Percentiles rank a stretch among this genome's conserved stretches.
Evolutionary conservation across 148 eudicot species (phyloP).

Genomic region (Cornus florida): DNA sequence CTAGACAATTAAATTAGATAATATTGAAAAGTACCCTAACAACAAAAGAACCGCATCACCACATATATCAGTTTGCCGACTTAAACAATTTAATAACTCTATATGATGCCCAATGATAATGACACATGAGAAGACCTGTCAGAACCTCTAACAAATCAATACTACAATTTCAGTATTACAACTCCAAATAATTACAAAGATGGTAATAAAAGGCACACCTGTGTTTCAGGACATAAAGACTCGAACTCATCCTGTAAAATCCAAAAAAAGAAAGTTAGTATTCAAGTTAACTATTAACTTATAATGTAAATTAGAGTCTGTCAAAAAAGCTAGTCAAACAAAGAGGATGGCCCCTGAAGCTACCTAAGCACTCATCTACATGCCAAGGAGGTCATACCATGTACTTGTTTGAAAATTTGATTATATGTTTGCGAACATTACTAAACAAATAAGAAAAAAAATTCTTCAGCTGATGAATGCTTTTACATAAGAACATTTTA

Average conservation of each 20-base stretch:
- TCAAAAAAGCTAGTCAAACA: not conserved
- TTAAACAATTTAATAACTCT: not conserved
- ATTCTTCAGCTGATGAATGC: not conserved
- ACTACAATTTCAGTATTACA: not conserved
- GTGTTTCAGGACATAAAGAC: slow-evolving; percentile 49
- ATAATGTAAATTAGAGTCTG: not conserved
- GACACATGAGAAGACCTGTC: not conserved
- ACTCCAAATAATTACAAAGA: not conserved
- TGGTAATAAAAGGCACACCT: slow-evolving; percentile 39
- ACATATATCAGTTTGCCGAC: not conserved
- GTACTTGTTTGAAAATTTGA: not conserved
- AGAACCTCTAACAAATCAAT: not conserved
- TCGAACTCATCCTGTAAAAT: slow-evolving; percentile 62
- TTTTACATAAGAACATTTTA: not conserved
- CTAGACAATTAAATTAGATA: not conserved
- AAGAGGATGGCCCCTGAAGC: not conserved
- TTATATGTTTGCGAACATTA: not conserved
- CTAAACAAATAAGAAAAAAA: not conserved
- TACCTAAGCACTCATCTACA: not conserved
- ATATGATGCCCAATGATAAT: slow-evolving; percentile 6
- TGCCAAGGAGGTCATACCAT: not conserved
- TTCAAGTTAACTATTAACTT: not conserved
- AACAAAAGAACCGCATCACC: not conserved
- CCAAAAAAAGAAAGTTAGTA: slow-evolving; percentile 2
- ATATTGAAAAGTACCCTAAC: not conserved